Base-by-base conservation (phyloP, 1,139 yeast species). In the Candida sp. region DNA sequence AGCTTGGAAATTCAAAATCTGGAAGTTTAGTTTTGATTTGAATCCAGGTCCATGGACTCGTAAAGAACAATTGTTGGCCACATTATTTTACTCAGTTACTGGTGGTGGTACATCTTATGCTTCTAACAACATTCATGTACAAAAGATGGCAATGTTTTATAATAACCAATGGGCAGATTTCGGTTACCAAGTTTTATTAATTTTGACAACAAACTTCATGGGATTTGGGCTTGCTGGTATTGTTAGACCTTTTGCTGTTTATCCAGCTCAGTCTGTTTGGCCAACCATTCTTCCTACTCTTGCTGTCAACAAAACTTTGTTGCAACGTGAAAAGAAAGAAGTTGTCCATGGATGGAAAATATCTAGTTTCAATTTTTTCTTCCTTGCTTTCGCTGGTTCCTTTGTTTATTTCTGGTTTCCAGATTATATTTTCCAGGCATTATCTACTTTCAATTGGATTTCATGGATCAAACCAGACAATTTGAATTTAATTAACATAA, bases 191-290 rank as follows among this genome's bases (percentile, higher is more conserved):
- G 55, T 76, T 34, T 58, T 78, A 42, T 59, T 82, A 38, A 68
- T 76, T 4, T 53, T 81, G 34, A 68, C 83, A 3, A 73, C 84
- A 4, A 83, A 82, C 54, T 75, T 74, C 49, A 58, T 83, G 55
- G 89, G 89, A 22, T 75, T 81, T 51, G 84, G 85, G 1, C 70
- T 81, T 53, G 84, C 87, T 33, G 86, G 88, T 45, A 54, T 83
- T 22, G 60, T 80, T 60, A 71, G 87, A 53, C 72, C 71, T 43
- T 72, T 82, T 49, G 73, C 77, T 11, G 72, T 83, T 21, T 81
- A 82, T 54, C 87, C 87, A 21, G 63, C 70, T 19, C 68, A 71
- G 43, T 69, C 81, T 37, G 58, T 81, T 43, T 82, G 86, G 84
- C 86, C 86, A 43, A 67, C 78, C 7, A 56, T 70, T 36, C 57